Base-by-base conservation (phyloP, 352 stramenopile species). In the Phytophthora litchii region DNA sequence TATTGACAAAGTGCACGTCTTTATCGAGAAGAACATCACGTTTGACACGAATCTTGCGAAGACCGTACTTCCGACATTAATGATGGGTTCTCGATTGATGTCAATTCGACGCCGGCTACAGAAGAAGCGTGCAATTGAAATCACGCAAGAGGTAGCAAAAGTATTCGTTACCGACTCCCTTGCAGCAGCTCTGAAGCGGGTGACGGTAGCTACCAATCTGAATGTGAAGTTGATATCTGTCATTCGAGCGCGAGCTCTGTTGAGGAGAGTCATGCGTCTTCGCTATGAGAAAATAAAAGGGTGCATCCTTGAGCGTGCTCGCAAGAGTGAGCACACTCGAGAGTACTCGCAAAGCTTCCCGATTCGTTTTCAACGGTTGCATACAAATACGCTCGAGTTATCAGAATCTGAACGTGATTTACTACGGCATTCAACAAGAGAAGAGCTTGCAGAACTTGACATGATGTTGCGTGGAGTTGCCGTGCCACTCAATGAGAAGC, bases 61-160 rank as follows among this genome's bases (percentile, higher is more conserved):
- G 38, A 84, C 79, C 23, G 75, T 90, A 16, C 74, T 90, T 1
- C 76, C 80, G 0, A 86, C 78, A 5, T 57, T 90, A 0, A 86
- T 76, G 19, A 88, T 90, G 74, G 78, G 78, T 7, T 88, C 80
- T 29, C 54, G 74, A 0, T 58, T 90, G 0, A 71, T 90, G 31
- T 86, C 78, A 2, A 88, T 90, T 56, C 78, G 76, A 11, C 78
- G 73, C 1, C 67, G 78, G 0, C 49, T 90, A 3, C 78, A 88
- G 42, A 77, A 77, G 27, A 85, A 85, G 19, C 72, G 80, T 6
- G 60, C 68, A 6, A 44, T 55, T 12, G 69, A 81, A 7, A 65
- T 81, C 40, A 72, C 70, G 2, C 64, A 32, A 38, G 44, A 61
- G 1, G 65, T 72, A 0, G 61, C 70, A 0, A 46, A 37, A 10